Percentiles rank a stretch among this genome's conserved stretches.
phyloP scores from a whole-genome alignment of 1,139 yeast species.

The Suzukiozyma palmioleophila region DNA sequence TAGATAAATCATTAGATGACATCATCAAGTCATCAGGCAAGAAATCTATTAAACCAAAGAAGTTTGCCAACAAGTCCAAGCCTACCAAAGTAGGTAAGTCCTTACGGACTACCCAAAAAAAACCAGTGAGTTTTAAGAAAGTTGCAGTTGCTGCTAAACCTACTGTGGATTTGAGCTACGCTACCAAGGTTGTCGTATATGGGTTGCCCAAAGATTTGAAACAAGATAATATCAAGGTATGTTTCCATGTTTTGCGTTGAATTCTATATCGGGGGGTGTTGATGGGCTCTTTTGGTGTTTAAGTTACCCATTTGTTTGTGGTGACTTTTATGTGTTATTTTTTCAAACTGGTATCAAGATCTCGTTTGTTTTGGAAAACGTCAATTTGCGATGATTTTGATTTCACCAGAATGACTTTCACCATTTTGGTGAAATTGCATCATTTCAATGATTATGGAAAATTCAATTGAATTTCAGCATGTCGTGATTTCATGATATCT shows the following conservation, averaged over 20 bases:
- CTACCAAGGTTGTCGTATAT: constrained; percentile 71
- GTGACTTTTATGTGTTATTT: neutral
- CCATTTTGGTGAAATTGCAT: too few species aligned
- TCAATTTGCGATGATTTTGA: too few species aligned
- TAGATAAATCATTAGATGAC: constrained; percentile 95
- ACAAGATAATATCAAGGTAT: constrained; percentile 77
- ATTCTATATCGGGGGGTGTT: neutral
- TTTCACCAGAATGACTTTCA: too few species aligned
- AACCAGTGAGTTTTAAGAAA: constrained; percentile 38
- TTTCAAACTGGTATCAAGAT: too few species aligned
- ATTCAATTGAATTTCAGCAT: too few species aligned
- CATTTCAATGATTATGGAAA: too few species aligned
- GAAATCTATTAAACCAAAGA: constrained; percentile 26
- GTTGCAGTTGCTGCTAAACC: constrained; percentile 30
- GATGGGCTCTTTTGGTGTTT: neutral
- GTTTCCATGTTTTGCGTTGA: constrained; percentile 24
- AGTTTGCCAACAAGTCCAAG: constrained; percentile 15
- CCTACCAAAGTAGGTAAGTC: constrained; percentile 26
- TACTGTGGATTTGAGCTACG: constrained; percentile 51
- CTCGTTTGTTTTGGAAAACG: too few species aligned
- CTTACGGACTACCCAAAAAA: constrained; percentile 21
- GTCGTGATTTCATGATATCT: too few species aligned
- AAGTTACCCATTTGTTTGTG: neutral
- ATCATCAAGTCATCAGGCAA: constrained; percentile 62
- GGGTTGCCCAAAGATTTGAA: constrained; percentile 78